Evolutionary conservation across 2,329 filamentous ascomycete genomes (phyloP), one percentile per base, ranked within the genome.

Genomic region (Didymella segeticola): DNA sequence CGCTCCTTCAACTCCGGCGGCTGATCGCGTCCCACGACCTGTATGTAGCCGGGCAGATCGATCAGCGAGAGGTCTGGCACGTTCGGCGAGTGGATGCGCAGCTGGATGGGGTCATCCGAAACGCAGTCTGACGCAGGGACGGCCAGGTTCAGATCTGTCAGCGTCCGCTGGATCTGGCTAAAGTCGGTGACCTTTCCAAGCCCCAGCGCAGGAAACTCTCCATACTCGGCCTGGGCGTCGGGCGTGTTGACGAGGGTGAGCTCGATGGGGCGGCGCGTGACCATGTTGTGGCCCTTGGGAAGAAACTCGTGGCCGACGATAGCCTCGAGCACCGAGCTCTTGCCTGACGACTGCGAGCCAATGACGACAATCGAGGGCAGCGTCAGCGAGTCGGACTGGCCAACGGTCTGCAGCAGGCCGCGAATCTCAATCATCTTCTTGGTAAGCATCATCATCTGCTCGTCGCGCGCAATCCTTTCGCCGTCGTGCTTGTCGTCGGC

Each of bases 361-460:
- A 99, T 97, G 30, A 99, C 95, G n/a, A 99, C 95, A 53, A 99
- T 99, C 0, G 96, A 98, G 0, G 95, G 95, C 19, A 99, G 79
- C 1, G 90, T 93, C 59, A 99, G 80, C 3, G 90, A 86, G 61
- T 89, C 91, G 0, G 93, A 96, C 78, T 99, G 93, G 27, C 93
- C 96, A 39, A 99, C 90, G 22, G 88, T 91, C 69, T 96, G 90
- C 20, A 99, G 82, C 51, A 99, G 91, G 63, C 88, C 93, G 63
- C 96, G 84, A 52, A 99, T 98, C 79, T 99, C 95, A 69, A 99
- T 99, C 95, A 99, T 99, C 79, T 98, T 98, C 79, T 95, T 93
- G 2, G 96, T 99, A 69, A 99, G 80, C 63, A 97, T 83, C 95
- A 99, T 99, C 93, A 99, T 99, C 76, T 99, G 95, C 72, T 99